A percentile compares a stretch with the other conserved stretches of the same genome.
phyloP scores from a whole-genome alignment of 1,284 basidiomycete species.

The Melanopsichium pennsylvanicum region DNA sequence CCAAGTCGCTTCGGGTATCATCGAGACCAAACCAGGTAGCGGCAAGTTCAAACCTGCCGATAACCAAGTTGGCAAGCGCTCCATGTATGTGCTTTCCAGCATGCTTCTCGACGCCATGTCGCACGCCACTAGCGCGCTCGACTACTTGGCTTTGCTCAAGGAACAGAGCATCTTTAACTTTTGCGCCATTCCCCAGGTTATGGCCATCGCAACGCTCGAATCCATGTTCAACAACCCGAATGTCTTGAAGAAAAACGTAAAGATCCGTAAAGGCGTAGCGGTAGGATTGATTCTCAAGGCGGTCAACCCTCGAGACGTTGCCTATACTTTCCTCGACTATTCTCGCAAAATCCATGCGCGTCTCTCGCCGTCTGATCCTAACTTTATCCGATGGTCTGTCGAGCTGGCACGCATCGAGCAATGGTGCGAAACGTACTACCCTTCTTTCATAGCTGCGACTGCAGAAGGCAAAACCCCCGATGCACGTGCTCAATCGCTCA shows the following conservation, averaged over 20 bases:
- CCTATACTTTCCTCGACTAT: slow-evolving; percentile 85
- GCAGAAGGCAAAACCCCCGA: slow-evolving; percentile 30
- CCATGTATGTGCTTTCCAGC: slow-evolving; percentile 70
- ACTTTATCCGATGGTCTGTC: slow-evolving; percentile 69
- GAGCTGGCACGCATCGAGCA: slow-evolving; percentile 60
- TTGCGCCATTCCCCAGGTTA: slow-evolving; percentile 91
- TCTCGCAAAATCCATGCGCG: slow-evolving; percentile 83
- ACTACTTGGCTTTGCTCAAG: slow-evolving; percentile 85
- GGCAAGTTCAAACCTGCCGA: slow-evolving; percentile 41
- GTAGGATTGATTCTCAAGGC: slow-evolving; percentile 87
- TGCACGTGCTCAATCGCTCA: slow-evolving; percentile 37
- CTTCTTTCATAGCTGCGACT: slow-evolving; percentile 47
- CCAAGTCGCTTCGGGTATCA: slow-evolving; percentile 57
- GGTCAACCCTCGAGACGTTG: slow-evolving; percentile 90
- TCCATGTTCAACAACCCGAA: slow-evolving; percentile 90
- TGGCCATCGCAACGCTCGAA: slow-evolving; percentile 94
- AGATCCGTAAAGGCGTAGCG: slow-evolving; percentile 92
- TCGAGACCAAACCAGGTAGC: slow-evolving; percentile 44
- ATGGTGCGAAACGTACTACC: slow-evolving; percentile 63
- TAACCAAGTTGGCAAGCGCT: slow-evolving; percentile 48
- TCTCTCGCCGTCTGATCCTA: slow-evolving; percentile 82
- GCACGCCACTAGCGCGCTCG: slow-evolving; percentile 84
- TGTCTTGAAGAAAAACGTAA: slow-evolving; percentile 90
- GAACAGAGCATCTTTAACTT: slow-evolving; percentile 97
- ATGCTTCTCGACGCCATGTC: slow-evolving; percentile 90